A percentile compares a stretch with the other conserved stretches of the same genome.
Conservation (phyloP, 2,329 filamentous ascomycete species). For the Fusarium sp. region DNA sequence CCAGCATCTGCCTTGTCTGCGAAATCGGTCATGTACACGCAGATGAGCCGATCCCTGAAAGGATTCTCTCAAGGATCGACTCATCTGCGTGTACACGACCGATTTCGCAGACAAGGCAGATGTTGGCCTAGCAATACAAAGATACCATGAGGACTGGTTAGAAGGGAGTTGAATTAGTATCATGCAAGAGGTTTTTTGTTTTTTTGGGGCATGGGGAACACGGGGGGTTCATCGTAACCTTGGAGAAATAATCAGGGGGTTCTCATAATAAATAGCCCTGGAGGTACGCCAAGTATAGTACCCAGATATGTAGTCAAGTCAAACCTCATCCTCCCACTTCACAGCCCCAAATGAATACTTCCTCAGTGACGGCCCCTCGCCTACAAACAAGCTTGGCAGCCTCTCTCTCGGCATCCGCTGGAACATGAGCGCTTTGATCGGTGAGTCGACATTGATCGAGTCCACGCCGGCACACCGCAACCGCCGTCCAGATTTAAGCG, state of each 20-base stretch:
- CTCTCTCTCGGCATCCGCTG: conserved; percentile 57
- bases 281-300: too few relatives aligned
- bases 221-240: too few relatives aligned
- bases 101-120: conserved; percentile 79
- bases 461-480: conserved; percentile 48
- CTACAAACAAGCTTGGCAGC: conserved; percentile 61
- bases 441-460: conserved; percentile 38
- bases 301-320: too few relatives aligned
- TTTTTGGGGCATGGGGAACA: too few relatives aligned
- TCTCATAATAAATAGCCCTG: too few relatives aligned
- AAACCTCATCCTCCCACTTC: conserved; percentile 49
- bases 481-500: conserved; percentile 57
- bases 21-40: too few relatives aligned
- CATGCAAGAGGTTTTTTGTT: too few relatives aligned
- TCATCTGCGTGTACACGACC: conserved; percentile 83
- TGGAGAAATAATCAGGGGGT: too few relatives aligned
- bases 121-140: conserved; percentile 52
- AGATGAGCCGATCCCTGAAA: too few relatives aligned
- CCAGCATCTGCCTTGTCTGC: too few relatives aligned
- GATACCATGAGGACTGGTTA: too few relatives aligned
- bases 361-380: conserved; percentile 49
- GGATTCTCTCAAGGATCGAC: conserved; percentile 56
- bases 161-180: too few relatives aligned
- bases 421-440: conserved; percentile 60
- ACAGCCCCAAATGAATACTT: conserved; percentile 59